A percentile compares a stretch with the other conserved stretches of the same genome.
Evolutionary conservation across 2,329 filamentous ascomycete genomes (phyloP).

Genomic region (Paraphoma chrysanthemicola): DNA sequence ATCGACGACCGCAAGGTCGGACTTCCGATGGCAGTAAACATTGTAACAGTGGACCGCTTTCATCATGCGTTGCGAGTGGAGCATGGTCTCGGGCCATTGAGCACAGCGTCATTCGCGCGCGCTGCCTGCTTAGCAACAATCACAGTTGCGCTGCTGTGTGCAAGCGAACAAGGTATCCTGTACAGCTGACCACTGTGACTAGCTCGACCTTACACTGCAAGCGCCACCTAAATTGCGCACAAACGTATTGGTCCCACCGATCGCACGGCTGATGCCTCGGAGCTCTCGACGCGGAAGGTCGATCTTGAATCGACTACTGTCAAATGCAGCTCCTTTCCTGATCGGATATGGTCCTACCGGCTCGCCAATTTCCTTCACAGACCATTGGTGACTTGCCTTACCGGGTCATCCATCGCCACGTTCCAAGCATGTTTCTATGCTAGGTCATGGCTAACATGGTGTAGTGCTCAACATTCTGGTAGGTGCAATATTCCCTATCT

Average conservation of each 20-base stretch:
- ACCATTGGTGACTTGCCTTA: slow-evolving; percentile 9
- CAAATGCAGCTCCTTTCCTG: slow-evolving; percentile 17
- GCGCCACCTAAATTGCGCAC: slow-evolving; percentile 4
- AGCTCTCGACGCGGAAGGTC: slow-evolving; percentile 27
- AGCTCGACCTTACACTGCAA: slow-evolving; percentile 16
- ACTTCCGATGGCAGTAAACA: background rate
- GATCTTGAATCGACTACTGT: slow-evolving; percentile 10
- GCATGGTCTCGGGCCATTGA: background rate
- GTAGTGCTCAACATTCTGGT: slow-evolving; percentile 20
- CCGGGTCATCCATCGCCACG: slow-evolving; percentile 6
- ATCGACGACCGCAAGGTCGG: background rate
- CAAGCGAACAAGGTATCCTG: slow-evolving; percentile 6
- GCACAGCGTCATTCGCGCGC: slow-evolving; percentile 1
- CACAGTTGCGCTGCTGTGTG: slow-evolving; percentile 9
- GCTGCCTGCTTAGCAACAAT: slow-evolving; percentile 10
- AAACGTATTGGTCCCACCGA: slow-evolving; percentile 12
- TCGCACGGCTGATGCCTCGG: slow-evolving; percentile 7
- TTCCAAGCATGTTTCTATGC: slow-evolving; percentile 21
- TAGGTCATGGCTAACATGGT: slow-evolving; percentile 13
- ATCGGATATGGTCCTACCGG: slow-evolving; percentile 9
- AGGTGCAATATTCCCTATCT: slow-evolving; percentile 14
- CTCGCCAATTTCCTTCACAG: slow-evolving; percentile 1
- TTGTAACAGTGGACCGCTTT: background rate
- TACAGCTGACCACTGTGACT: slow-evolving; percentile 4
- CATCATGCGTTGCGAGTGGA: background rate